Conservation (phyloP, 2,329 filamentous ascomycete genomes). For the Aaosphaeria pasadenensis region DNA sequence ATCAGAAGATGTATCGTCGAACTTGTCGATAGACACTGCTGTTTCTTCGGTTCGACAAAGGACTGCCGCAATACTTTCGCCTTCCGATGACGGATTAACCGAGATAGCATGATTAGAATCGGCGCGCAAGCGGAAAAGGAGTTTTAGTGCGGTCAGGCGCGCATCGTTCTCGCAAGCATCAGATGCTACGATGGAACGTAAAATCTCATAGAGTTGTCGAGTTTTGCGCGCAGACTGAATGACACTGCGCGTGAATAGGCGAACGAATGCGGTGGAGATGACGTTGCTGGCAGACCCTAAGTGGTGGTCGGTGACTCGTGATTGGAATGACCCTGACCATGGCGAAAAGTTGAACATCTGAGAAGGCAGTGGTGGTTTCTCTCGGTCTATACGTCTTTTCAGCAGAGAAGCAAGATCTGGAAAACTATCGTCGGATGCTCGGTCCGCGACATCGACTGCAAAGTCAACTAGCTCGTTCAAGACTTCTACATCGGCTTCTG, state of each 20-base stretch:
- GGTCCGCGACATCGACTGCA: slow-evolving; percentile 62
- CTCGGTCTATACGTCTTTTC: slow-evolving; percentile 25
- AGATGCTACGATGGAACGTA: slow-evolving; percentile 30
- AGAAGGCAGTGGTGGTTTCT: slow-evolving; percentile 4
- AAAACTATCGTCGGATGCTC: slow-evolving; percentile 59
- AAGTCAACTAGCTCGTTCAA: slow-evolving; percentile 64
- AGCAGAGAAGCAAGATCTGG: slow-evolving; percentile 45
- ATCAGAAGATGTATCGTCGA: slow-evolving; percentile 37
- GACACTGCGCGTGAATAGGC: slow-evolving; percentile 73
- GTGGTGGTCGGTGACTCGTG: slow-evolving; percentile 9
- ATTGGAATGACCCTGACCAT: slow-evolving; percentile 13
- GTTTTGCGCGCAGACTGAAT: slow-evolving; percentile 65
- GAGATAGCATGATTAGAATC: slow-evolving; percentile 78
- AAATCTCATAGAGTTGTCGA: slow-evolving; percentile 40
- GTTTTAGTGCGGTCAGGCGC: slow-evolving; percentile 35
- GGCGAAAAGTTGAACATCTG: slow-evolving; percentile 14
- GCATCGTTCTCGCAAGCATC: slow-evolving; percentile 34
- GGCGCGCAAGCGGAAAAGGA: slow-evolving; percentile 75
- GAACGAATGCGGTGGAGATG: slow-evolving; percentile 67
- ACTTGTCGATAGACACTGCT: slow-evolving; percentile 42
- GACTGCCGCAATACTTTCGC: slow-evolving; percentile 67
- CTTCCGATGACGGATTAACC: slow-evolving; percentile 67
- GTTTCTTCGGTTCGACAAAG: slow-evolving; percentile 63
- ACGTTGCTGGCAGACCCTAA: slow-evolving; percentile 63
- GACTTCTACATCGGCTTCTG: slow-evolving; percentile 64